phyloP scores from a whole-genome alignment of 108 stramenopile genomes.

The Halocafeteria seosinensis region DNA sequence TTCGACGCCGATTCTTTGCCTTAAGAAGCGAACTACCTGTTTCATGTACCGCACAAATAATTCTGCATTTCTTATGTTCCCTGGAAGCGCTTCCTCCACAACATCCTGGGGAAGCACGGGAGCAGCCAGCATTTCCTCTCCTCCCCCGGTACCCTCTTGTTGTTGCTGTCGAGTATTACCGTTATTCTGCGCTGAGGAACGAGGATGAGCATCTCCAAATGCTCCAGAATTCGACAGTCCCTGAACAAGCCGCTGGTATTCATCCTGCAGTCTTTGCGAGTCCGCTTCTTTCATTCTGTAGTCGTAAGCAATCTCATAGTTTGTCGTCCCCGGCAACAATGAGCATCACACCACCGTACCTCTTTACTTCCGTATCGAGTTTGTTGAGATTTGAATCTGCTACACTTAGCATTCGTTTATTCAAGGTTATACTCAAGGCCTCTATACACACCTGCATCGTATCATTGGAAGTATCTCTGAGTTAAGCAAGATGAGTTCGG shows the following conservation, averaged over 20 bases:
- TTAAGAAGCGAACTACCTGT: constrained; percentile 73
- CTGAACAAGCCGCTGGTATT: constrained; percentile 42
- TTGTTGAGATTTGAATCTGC: constrained; percentile 65
- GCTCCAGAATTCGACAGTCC: constrained; percentile 46
- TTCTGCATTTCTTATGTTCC: constrained; percentile 91
- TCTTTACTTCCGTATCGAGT: constrained; percentile 53
- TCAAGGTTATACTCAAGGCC: constrained; percentile 75
- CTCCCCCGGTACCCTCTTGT: neutral
- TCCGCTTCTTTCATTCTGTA: constrained; percentile 69
- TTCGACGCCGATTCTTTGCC: constrained; percentile 59
- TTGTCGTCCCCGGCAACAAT: too few species aligned
- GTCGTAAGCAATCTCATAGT: too few species aligned
- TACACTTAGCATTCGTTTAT: constrained; percentile 68
- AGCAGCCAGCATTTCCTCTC: constrained; percentile 17
- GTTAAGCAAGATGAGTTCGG: too few species aligned
- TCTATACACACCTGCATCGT: constrained; percentile 99
- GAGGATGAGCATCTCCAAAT: neutral
- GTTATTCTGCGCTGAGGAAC: neutral
- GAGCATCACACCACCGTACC: too few species aligned
- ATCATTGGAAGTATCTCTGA: constrained; percentile 95
- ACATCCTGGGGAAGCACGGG: constrained; percentile 47
- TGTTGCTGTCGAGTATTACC: neutral
- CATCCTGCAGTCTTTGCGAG: constrained; percentile 57
- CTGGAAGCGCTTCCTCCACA: constrained; percentile 83
- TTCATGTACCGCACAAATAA: constrained; percentile 88